These are phyloP conservation scores for Vitellaria paradoxa DNA, from an alignment of 179 eudicot species.

Conservation along the genomic window DNA sequence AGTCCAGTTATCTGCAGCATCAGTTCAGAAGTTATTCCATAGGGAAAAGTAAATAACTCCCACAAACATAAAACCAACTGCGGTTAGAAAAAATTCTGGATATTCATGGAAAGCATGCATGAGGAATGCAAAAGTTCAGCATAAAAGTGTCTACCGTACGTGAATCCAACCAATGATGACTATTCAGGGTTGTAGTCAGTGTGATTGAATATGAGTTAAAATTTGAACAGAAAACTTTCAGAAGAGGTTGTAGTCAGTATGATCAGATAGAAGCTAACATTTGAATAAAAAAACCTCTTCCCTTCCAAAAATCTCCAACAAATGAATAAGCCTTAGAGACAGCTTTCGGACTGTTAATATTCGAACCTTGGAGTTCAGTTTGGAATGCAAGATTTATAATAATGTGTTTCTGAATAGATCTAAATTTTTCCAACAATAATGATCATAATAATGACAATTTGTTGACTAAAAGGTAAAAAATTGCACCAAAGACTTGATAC, in stretches of 20 bases:
- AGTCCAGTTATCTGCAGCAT: constrained; percentile 69
- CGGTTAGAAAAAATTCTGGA: neutral
- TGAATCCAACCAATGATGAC: neutral
- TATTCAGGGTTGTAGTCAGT: neutral
- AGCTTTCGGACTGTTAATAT: no score
- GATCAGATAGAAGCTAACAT: no score
- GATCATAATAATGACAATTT: no score
- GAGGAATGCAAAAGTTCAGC: neutral
- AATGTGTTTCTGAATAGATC: neutral
- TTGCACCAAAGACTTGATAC: no score
- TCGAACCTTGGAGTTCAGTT: neutral
- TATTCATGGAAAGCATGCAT: neutral
- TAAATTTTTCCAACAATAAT: neutral
- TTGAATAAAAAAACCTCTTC: neutral
- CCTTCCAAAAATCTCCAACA: neutral
- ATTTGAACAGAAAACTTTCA: neutral
- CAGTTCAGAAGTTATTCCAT: neutral
- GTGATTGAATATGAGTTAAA: neutral
- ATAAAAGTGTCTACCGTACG: neutral
- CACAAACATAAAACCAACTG: neutral
- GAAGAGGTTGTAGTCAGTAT: no score
- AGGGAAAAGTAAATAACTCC: neutral
- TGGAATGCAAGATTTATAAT: neutral
- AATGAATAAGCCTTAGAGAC: neutral
- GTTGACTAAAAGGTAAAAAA: neutral